Base-by-base conservation (phyloP, 768 basidiomycete species). In the Crepidotus variabilis region DNA sequence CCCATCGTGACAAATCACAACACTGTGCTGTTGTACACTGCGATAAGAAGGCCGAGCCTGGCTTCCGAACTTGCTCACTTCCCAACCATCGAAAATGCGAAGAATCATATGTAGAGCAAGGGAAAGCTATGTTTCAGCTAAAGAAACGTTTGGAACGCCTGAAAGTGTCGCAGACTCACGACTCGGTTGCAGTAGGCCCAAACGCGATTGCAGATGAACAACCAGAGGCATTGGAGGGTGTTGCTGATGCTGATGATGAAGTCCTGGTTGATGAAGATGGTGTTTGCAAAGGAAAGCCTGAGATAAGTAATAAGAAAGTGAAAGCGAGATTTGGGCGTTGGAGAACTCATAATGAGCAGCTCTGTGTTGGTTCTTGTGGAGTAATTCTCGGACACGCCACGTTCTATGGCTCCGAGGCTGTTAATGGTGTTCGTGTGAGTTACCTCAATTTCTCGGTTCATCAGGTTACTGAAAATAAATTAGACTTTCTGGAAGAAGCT, bases 311-410 rank as follows among this genome's bases (percentile, higher is more conserved):
- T 18, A 48, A 7, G 52, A 7, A 13, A 22, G 24, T 35, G 13
- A 2, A 16, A 3, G 49, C 36, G 1, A 32, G 47, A 13, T 58
- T 58, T 51, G 54, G 57, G 6, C 20, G 49, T 18, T 28, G 23
- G 28, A n/a, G 49, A 3, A 54, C 53, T 3, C 54, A 58, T 18
- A 58, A 51, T 22, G 49, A 58, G 57, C 53, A 58, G 13, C 14
- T 58, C 32, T 33, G 54, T 36, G 57, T 58, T n/a, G 34, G 5
- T 0, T 52, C 57, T 1, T 55, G 57, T 51, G 53, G 53, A 6
- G n/a, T 58, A 11, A 55, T 58, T 50, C 32, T 58, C 10, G 53
- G 47, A 1, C 21, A 49, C n/a, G 33, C 18, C 54, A 58, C 57
- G 8, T 58, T 58, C 33, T 55, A 32, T 24, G 47, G 49, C 3